Evolutionary conservation across 176 grass and related monocot species (phyloP).

Genomic region (Hsuehochloa calcarea): DNA sequence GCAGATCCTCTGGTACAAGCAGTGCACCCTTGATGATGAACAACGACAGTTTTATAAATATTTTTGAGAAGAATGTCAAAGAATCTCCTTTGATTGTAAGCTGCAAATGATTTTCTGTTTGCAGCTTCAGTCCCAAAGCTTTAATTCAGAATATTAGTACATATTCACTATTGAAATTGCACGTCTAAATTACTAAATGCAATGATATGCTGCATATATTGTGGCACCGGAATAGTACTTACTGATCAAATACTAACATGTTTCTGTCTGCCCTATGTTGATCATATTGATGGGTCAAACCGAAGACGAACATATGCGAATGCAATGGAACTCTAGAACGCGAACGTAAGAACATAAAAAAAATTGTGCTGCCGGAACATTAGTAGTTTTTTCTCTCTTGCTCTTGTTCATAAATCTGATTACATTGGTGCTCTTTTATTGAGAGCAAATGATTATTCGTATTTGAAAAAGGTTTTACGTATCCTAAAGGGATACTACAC

Average conservation of each 20-base stretch:
- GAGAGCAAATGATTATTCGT: too few species aligned
- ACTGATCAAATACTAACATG: background rate
- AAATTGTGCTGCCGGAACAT: too few species aligned
- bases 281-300: too few species aligned
- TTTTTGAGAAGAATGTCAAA: background rate
- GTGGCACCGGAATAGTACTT: background rate
- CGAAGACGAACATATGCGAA: too few species aligned
- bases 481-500: too few species aligned
- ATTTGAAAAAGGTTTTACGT: too few species aligned
- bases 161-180: background rate
- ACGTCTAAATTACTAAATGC: background rate
- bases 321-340: too few species aligned
- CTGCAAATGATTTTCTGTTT: background rate
- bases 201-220: background rate
- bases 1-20: slow-evolving; percentile 17
- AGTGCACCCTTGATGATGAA: slow-evolving; percentile 15
- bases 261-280: background rate
- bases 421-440: too few species aligned
- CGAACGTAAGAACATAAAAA: too few species aligned
- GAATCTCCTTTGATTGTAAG: background rate
- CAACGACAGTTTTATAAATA: background rate
- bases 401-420: too few species aligned
- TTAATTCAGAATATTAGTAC: background rate
- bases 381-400: too few species aligned
- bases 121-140: background rate